Conservation (phyloP, 768 basidiomycete species). For the Hygrocybe punicea region DNA sequence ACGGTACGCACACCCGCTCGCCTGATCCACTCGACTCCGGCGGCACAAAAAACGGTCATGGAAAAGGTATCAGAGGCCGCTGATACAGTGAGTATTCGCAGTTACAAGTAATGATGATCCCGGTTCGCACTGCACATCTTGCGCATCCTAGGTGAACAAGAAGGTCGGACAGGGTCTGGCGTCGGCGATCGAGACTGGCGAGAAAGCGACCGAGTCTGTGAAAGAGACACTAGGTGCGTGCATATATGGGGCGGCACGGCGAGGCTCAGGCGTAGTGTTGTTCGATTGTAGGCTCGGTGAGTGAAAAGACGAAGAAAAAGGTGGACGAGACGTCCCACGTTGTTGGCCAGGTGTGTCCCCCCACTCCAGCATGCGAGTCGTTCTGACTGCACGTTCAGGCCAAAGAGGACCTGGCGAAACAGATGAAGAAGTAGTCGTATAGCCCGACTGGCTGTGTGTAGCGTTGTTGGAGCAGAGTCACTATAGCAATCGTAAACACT, state of each 20-base stretch:
- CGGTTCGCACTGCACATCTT: background rate
- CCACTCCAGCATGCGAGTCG: background rate
- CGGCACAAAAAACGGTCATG: conserved; percentile 27
- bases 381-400: no score
- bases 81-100: no score
- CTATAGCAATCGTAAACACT: background rate
- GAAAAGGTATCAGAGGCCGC: no score
- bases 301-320: conserved; percentile 35
- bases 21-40: conserved; percentile 35
- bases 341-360: conserved; percentile 32
- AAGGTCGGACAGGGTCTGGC: conserved; percentile 45
- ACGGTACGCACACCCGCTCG: conserved; percentile 12
- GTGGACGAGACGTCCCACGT: conserved; percentile 33
- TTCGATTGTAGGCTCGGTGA: conserved; percentile 30
- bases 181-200: conserved; percentile 46
- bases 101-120: no score
- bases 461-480: background rate
- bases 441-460: no score
- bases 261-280: background rate
- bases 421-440: conserved; percentile 1
- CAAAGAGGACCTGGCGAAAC: background rate
- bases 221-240: conserved; percentile 43
- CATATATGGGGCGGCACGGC: background rate
- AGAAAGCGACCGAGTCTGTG: conserved; percentile 39
- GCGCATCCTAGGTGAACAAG: conserved; percentile 40